Base-by-base conservation (phyloP, 2,329 filamentous ascomycete genomes). In the Venturia nashicola region DNA sequence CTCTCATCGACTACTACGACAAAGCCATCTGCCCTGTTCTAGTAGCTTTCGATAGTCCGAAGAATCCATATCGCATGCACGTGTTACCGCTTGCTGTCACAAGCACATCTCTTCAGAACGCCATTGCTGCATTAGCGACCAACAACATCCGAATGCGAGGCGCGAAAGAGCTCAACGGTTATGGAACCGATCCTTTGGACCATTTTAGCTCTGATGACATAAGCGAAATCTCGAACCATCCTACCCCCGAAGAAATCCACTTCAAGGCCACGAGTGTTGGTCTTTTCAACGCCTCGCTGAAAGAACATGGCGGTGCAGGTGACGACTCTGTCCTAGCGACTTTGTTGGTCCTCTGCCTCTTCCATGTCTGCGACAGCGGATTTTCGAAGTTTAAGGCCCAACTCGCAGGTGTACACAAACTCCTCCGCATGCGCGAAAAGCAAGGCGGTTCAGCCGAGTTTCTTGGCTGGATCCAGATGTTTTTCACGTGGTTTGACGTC, bases 401-500 rank as follows among this genome's bases (percentile, higher is more conserved):
- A 72, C 91, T 97, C 70, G 91, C 91, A 0, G 92, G 93, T 0
- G 91, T 97, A 46, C 92, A 91, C 76, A 95, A 95, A 78, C 85
- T 97, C 40, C 82, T 97, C 12, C 42, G 27, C 23, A 63, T 48
- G 59, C 59, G 54, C 32, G 51, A 64, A 40, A 20, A 42, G 16
- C 48, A 36, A 39, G 39, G 48, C 16, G 70, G 85, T 70, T 74
- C 83, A 57, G 79, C 79, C 14, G 78, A 85, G 61, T 89, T 91
- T 66, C 88, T 90, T 65, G 85, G 86, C 14, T 97, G 92, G 92
- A 93, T 96, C 78, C 90, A 95, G 70, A 86, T 90, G 51, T 86
- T 96, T 69, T 97, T 97, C 71, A 94, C 90, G 42, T 96, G 93
- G 81, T 95, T 96, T 72, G 93, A 97, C 73, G 90, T 92, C 64